phyloP scores from a whole-genome alignment of 1,139 yeast species.

The Magnusiomyces paraingens region DNA sequence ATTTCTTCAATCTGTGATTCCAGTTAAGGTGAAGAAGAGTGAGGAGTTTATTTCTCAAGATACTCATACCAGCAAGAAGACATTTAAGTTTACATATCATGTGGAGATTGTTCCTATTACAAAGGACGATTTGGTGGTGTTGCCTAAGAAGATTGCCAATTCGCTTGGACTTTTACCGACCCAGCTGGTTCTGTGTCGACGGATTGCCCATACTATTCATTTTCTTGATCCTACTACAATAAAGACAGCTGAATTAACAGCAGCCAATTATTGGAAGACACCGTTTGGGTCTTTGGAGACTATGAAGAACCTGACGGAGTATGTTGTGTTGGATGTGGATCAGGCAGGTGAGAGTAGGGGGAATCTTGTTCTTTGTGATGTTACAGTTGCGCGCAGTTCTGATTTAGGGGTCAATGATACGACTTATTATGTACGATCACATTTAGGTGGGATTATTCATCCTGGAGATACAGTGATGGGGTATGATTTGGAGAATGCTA shows the following conservation, averaged over 20 bases:
- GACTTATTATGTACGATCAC: constrained; percentile 79
- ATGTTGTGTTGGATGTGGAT: constrained; percentile 87
- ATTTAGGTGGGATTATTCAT: constrained; percentile 87
- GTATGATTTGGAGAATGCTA: constrained; percentile 74
- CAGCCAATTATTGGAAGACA: constrained; percentile 71
- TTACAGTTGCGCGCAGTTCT: constrained; percentile 81
- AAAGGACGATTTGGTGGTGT: constrained; percentile 89
- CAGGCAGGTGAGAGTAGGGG: constrained; percentile 80
- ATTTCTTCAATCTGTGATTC: constrained; percentile 77
- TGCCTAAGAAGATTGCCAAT: constrained; percentile 81
- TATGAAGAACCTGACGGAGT: constrained; percentile 65
- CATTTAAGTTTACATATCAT: constrained; percentile 84
- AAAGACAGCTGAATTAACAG: constrained; percentile 67
- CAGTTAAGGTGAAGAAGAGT: constrained; percentile 45
- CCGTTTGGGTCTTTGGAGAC: constrained; percentile 77
- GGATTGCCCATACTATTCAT: constrained; percentile 74
- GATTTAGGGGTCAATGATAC: constrained; percentile 83
- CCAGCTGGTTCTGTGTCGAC: constrained; percentile 62
- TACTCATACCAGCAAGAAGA: constrained; percentile 81
- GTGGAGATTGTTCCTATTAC: constrained; percentile 95
- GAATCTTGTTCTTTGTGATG: constrained; percentile 78
- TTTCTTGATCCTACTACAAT: constrained; percentile 75
- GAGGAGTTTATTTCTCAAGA: constrained; percentile 86
- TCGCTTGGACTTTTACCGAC: constrained; percentile 63
- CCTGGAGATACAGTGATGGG: constrained; percentile 97